These are phyloP conservation scores for Tricholoma hemisulphureum DNA, from an alignment of 768 basidiomycete genomes.

Conservation along the genomic window DNA sequence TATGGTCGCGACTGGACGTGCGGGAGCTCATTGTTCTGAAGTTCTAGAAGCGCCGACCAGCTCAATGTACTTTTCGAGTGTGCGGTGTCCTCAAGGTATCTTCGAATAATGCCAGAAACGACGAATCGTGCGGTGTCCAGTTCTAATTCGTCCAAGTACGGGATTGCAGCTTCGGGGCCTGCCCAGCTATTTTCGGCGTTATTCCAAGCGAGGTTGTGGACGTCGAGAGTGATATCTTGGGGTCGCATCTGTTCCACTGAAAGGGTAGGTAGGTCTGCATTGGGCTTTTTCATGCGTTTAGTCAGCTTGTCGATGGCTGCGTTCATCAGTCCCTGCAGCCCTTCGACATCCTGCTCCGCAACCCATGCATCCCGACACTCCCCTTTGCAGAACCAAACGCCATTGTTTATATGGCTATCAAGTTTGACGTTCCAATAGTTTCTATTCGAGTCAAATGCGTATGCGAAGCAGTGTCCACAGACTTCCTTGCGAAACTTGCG, in stretches of 20 bases:
- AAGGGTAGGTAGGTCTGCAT: constrained; percentile 8
- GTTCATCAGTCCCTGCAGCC: constrained; percentile 31
- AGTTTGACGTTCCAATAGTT: constrained; percentile 46
- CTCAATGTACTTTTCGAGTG: constrained; percentile 4
- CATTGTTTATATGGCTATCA: constrained; percentile 21
- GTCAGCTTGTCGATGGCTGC: constrained; percentile 36
- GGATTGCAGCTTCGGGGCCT: constrained; percentile 16
- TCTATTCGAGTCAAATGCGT: constrained; percentile 51
- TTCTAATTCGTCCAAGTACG: constrained; percentile 50
- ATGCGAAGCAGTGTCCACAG: constrained; percentile 63
- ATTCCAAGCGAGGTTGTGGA: constrained; percentile 48
- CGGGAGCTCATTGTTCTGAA: constrained; percentile 58
- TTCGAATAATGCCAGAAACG: constrained; percentile 48
- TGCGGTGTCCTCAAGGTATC: constrained; percentile 36
- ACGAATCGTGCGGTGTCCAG: constrained; percentile 58
- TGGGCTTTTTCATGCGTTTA: constrained; percentile 27
- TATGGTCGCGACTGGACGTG: constrained; percentile 47
- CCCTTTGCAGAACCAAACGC: constrained; percentile 58
- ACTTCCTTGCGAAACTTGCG: constrained; percentile 66
- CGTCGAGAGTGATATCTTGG: constrained; percentile 35
- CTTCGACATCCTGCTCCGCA: constrained; percentile 29
- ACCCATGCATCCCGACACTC: constrained; percentile 48
- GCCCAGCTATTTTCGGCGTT: constrained; percentile 32
- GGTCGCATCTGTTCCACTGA: constrained; percentile 24
- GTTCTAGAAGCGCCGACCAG: constrained; percentile 52